Percentiles rank a stretch among this genome's conserved stretches.
Evolutionary conservation across 192 early-diverging fungal species (phyloP).

Genomic region (Jimgerdemannia lactiflua): DNA sequence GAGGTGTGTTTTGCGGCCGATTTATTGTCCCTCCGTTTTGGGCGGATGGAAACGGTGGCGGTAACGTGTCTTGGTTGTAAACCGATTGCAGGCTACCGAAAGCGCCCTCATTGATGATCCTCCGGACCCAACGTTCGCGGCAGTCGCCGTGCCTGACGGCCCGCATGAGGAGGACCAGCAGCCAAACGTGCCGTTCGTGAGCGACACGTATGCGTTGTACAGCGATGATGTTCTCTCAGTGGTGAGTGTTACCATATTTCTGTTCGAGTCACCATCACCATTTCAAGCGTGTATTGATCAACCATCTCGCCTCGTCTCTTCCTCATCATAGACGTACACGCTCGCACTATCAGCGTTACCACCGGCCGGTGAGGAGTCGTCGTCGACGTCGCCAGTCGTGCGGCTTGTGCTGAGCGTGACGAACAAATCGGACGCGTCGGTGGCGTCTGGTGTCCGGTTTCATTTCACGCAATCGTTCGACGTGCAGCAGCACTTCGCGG

Average conservation of each 20-base stretch:
- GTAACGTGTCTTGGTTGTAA: neutral
- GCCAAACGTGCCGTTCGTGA: neutral
- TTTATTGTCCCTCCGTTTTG: too few species aligned
- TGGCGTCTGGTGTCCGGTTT: slow-evolving; percentile 19
- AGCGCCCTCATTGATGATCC: neutral
- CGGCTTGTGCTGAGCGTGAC: slow-evolving; percentile 14
- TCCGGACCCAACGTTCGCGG: neutral
- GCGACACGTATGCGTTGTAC: neutral
- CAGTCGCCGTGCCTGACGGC: neutral
- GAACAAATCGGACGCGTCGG: slow-evolving; percentile 7
- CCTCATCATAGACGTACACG: neutral
- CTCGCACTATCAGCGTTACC: neutral
- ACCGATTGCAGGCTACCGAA: neutral
- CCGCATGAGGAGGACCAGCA: neutral
- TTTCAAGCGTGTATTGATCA: neutral
- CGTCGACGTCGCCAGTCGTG: neutral
- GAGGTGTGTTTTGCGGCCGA: slow-evolving; percentile 4
- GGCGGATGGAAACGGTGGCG: neutral
- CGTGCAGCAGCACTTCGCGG: slow-evolving; percentile 10
- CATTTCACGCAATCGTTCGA: slow-evolving; percentile 26
- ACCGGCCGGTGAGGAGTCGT: neutral
- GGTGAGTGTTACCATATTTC: neutral
- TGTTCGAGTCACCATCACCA: too few species aligned
- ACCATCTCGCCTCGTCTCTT: neutral
- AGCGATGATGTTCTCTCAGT: neutral